Evolutionary conservation across 2,329 filamentous ascomycete species (phyloP).

Genomic region (Cryphonectria japonica): DNA sequence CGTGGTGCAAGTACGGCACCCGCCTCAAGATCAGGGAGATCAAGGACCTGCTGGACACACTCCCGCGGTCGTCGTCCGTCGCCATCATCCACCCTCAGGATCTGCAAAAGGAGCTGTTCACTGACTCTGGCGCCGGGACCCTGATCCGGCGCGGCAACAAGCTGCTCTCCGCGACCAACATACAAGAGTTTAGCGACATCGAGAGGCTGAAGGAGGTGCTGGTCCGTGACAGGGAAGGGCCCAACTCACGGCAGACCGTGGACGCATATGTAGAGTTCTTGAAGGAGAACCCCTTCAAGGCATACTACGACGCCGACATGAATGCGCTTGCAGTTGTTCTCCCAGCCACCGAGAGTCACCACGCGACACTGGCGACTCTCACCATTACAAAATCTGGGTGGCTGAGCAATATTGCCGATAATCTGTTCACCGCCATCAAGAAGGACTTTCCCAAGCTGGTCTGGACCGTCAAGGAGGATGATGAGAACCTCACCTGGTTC

Average conservation of each 20-base stretch:
- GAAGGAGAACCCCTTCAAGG: constrained; percentile 78
- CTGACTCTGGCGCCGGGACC: constrained; percentile 91
- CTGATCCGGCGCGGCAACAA: constrained; percentile 91
- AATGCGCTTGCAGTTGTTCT: constrained; percentile 90
- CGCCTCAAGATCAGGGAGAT: constrained; percentile 97
- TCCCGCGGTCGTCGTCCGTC: constrained; percentile 90
- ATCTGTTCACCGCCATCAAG: constrained; percentile 91
- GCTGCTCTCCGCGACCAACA: constrained; percentile 71
- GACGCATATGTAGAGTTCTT: constrained; percentile 85
- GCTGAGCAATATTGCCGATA: constrained; percentile 93
- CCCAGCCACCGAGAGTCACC: constrained; percentile 67
- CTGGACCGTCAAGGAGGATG: constrained; percentile 95
- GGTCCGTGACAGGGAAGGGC: constrained; percentile 77
- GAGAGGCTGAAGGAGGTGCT: constrained; percentile 80
- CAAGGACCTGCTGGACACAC: constrained; percentile 85
- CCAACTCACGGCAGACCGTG: constrained; percentile 81
- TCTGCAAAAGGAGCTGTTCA: constrained; percentile 95
- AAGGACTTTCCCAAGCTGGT: constrained; percentile 90
- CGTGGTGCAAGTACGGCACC: constrained; percentile 94
- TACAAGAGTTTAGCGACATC: constrained; percentile 77
- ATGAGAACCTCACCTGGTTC: constrained; percentile 98
- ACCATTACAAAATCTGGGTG: constrained; percentile 94
- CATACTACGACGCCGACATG: constrained; percentile 93
- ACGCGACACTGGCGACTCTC: constrained; percentile 84
- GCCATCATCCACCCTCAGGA: constrained; percentile 97